A percentile compares a stretch with the other conserved stretches of the same genome.
phyloP scores from a whole-genome alignment of 441 rosid genomes.

The Croton laevigatus region DNA sequence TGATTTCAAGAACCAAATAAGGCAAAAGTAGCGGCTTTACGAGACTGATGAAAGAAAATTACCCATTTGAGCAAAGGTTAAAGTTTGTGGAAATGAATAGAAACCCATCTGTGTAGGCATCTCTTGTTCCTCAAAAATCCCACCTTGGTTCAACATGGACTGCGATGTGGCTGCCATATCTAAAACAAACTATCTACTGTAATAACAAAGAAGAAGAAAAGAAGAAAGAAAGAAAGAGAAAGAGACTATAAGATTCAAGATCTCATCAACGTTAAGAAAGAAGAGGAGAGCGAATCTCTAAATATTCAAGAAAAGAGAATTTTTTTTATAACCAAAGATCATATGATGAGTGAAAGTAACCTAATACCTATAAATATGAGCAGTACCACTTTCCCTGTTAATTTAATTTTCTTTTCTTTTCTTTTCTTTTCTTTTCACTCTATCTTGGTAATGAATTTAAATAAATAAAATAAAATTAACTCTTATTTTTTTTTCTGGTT shows the following conservation, averaged over 20 bases:
- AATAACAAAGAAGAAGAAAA: too few species aligned
- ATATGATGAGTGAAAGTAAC: slow-evolving; percentile 16
- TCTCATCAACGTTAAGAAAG: neutral
- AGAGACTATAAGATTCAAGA: neutral
- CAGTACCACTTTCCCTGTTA: slow-evolving; percentile 25
- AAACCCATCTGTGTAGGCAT: slow-evolving; percentile 51
- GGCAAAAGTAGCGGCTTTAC: slow-evolving; percentile 23
- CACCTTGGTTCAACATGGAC: slow-evolving; percentile 42
- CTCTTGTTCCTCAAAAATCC: slow-evolving; percentile 67
- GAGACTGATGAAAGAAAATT: slow-evolving; percentile 40
- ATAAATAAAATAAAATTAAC: neutral
- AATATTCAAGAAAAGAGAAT: neutral
- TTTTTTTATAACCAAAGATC: slow-evolving; percentile 4
- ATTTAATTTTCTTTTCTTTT: neutral
- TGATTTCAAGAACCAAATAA: slow-evolving; percentile 25
- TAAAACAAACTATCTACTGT: too few species aligned
- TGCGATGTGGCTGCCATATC: slow-evolving; percentile 46
- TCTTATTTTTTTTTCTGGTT: neutral
- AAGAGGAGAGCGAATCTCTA: neutral
- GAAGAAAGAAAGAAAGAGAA: too few species aligned
- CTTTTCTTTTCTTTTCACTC: neutral
- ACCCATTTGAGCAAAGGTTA: slow-evolving; percentile 38
- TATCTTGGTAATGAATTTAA: neutral
- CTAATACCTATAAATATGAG: slow-evolving; percentile 25
- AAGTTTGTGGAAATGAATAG: slow-evolving; percentile 48